Conservation (phyloP, 129 eudicot genomes). For the Artemisia tridentata region DNA sequence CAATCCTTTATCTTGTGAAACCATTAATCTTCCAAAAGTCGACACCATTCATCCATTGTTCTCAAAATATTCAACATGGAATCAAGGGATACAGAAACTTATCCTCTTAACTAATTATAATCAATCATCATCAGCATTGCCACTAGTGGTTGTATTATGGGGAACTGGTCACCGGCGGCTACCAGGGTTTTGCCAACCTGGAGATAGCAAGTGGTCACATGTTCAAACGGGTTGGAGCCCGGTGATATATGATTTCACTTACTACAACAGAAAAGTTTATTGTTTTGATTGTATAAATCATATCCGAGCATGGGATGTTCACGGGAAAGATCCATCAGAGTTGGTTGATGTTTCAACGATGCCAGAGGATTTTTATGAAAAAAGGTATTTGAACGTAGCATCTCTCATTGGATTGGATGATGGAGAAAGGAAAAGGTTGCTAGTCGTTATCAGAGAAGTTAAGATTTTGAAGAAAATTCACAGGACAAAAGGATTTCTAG, state of each 20-base stretch:
- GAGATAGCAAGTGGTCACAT: background rate
- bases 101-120: background rate
- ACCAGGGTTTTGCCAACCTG: background rate
- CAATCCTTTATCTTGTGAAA: background rate
- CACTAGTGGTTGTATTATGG: background rate
- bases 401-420: background rate
- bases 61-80: background rate
- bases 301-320: background rate
- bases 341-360: background rate
- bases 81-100: background rate
- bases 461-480: too few species aligned
- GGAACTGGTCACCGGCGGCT: too few species aligned
- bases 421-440: background rate
- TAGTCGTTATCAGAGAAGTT: background rate
- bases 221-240: background rate
- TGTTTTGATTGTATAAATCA: background rate
- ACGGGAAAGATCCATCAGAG: background rate
- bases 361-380: background rate
- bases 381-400: background rate
- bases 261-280: background rate
- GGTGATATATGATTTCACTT: background rate
- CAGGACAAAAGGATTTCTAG: background rate
- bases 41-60: background rate
- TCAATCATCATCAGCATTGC: background rate
- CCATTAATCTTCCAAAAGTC: background rate